Conservation (phyloP, 495 filamentous ascomycete species). For the Aspergillus panamensis region DNA sequence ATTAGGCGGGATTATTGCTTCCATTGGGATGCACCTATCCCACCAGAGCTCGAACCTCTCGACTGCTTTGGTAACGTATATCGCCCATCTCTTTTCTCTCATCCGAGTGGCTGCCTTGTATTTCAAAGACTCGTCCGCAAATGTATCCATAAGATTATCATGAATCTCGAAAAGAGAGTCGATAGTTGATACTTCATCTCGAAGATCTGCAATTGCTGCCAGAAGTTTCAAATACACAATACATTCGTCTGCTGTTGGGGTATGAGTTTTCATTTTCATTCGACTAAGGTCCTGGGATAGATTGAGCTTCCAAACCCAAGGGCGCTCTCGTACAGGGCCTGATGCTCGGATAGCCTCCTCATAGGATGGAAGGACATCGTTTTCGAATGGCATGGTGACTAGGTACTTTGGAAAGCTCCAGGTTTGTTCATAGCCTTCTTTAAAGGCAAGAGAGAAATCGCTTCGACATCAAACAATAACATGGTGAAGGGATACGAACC, state of each 20-base stretch:
- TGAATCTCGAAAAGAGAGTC: slow-evolving; percentile 64
- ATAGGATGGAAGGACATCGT: background rate
- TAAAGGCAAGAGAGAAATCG: too few relatives aligned
- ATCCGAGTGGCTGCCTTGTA: slow-evolving; percentile 42
- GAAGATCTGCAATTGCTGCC: slow-evolving; percentile 61
- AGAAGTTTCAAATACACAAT: slow-evolving; percentile 76
- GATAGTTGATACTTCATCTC: slow-evolving; percentile 57
- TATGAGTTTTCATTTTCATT: background rate
- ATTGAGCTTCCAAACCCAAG: background rate
- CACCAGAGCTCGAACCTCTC: slow-evolving; percentile 75
- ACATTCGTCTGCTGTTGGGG: slow-evolving; percentile 46
- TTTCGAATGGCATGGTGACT: background rate
- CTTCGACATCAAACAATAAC: too few relatives aligned
- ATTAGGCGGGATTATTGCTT: background rate
- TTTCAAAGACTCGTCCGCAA: slow-evolving; percentile 4
- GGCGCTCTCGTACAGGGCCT: background rate
- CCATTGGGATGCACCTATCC: slow-evolving; percentile 27
- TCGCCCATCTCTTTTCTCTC: slow-evolving; percentile 73
- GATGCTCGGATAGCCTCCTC: background rate
- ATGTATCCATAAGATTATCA: slow-evolving; percentile 40
- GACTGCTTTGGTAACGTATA: slow-evolving; percentile 69
- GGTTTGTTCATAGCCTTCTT: too few relatives aligned
- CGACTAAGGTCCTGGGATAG: background rate
- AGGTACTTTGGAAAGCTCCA: background rate
- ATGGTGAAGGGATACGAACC: too few relatives aligned